Evolutionary conservation across 352 stramenopile species (phyloP).

Genomic region (Phytophthora boehmeriae): DNA sequence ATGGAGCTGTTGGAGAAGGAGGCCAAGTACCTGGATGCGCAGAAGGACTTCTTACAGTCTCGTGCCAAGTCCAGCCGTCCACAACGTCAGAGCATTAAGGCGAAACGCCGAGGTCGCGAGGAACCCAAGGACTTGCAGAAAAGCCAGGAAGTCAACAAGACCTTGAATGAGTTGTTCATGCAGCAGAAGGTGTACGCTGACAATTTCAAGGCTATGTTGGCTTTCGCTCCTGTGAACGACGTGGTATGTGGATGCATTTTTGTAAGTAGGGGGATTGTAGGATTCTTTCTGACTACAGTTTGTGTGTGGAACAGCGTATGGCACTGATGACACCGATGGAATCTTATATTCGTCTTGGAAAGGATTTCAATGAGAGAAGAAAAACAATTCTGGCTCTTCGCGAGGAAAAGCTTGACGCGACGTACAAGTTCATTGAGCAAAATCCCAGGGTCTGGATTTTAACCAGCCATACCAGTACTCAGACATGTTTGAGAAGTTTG

Average conservation of each 20-base stretch:
- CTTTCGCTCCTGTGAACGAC: conserved; percentile 76
- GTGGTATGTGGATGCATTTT: conserved; percentile 53
- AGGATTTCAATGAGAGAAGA: conserved; percentile 66
- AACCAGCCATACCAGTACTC: conserved; percentile 73
- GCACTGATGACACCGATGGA: conserved; percentile 84
- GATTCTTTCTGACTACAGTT: too few relatives aligned
- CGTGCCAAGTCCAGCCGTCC: conserved; percentile 46
- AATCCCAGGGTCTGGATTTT: conserved; percentile 56
- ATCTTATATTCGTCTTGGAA: conserved; percentile 70
- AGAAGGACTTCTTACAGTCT: conserved; percentile 69
- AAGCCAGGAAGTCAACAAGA: conserved; percentile 51
- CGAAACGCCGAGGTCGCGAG: conserved; percentile 51
- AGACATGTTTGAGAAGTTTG: conserved; percentile 84
- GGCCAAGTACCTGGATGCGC: conserved; percentile 69
- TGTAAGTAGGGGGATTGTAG: too few relatives aligned
- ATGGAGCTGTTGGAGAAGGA: conserved; percentile 70
- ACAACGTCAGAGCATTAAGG: conserved; percentile 53
- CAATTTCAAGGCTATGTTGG: conserved; percentile 82
- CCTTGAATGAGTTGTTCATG: conserved; percentile 61
- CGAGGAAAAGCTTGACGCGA: conserved; percentile 82
- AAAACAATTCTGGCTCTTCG: conserved; percentile 62
- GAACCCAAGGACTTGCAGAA: conserved; percentile 48
- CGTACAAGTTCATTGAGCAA: conserved; percentile 81
- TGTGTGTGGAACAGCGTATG: conserved; percentile 42
- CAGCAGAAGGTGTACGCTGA: conserved; percentile 78